phyloP scores from a whole-genome alignment of 2,329 filamentous ascomycete genomes.

The Aureobasidium namibiae region DNA sequence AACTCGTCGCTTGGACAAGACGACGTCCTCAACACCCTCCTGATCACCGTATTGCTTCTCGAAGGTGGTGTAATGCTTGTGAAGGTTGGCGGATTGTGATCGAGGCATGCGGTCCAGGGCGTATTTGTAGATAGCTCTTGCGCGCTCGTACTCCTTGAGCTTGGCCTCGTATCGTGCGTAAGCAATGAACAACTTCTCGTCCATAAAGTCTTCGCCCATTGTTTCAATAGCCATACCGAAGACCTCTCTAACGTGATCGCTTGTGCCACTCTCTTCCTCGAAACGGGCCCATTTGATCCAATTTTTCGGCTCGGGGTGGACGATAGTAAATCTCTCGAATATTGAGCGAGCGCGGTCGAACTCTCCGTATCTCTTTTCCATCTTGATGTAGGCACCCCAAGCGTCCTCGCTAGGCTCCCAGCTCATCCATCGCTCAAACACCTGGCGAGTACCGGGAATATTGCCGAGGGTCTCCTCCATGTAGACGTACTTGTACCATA shows the following conservation, averaged over 20 bases:
- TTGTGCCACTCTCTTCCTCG: slow-evolving; percentile 90
- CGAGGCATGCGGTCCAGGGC: slow-evolving; percentile 85
- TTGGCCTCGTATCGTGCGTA: slow-evolving; percentile 94
- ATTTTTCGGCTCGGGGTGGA: slow-evolving; percentile 89
- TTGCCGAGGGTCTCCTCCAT: slow-evolving; percentile 98
- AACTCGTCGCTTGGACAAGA: slow-evolving; percentile 85
- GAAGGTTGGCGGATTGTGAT: slow-evolving; percentile 73
- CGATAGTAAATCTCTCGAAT: slow-evolving; percentile 80
- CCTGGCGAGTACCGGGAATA: slow-evolving; percentile 80
- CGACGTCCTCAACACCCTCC: slow-evolving; percentile 90
- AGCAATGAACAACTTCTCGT: slow-evolving; percentile 89
- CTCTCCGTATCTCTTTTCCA: slow-evolving; percentile 92
- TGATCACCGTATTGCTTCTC: slow-evolving; percentile 96
- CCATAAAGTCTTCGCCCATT: slow-evolving; percentile 88
- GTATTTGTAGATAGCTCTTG: slow-evolving; percentile 93
- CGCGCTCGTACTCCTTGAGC: slow-evolving; percentile 88
- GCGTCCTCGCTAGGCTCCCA: slow-evolving; percentile 96
- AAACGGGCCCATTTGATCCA: slow-evolving; percentile 99
- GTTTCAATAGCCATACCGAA: slow-evolving; percentile 83
- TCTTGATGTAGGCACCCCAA: slow-evolving; percentile 92
- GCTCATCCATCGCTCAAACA: slow-evolving; percentile 97
- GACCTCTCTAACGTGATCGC: slow-evolving; percentile 83
- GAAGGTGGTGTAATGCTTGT: slow-evolving; percentile 93
- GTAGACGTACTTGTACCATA: slow-evolving; percentile 99
- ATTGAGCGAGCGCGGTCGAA: slow-evolving; percentile 84